Percentiles rank a stretch among this genome's conserved stretches.
Conservation (phyloP, 352 stramenopile species). For the Globisporangium carolinianum region DNA sequence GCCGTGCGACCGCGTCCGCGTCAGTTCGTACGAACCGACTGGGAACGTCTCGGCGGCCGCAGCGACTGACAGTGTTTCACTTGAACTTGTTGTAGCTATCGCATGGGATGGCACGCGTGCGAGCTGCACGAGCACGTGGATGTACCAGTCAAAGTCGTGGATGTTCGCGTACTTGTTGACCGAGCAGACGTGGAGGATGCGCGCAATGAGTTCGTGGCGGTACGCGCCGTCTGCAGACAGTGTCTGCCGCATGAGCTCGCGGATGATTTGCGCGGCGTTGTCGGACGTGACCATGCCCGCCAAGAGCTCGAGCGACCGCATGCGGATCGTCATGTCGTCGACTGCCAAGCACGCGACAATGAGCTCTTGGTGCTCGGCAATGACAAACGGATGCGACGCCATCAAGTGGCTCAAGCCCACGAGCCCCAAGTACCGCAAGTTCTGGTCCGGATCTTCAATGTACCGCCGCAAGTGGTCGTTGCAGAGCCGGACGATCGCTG, state of each 20-base stretch:
- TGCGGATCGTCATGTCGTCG: constrained; percentile 98
- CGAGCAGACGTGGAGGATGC: constrained; percentile 96
- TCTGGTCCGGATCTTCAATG: constrained; percentile 98
- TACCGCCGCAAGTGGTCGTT: constrained; percentile 94
- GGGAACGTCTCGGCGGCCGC: constrained; percentile 12
- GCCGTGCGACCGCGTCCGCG: constrained; percentile 41
- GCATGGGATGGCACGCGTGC: constrained; percentile 82
- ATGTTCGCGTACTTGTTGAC: constrained; percentile 98
- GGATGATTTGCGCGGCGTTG: constrained; percentile 95
- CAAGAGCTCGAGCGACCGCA: constrained; percentile 94
- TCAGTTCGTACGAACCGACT: constrained; percentile 20
- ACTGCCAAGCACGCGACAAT: constrained; percentile 96
- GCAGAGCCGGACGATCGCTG: constrained; percentile 92
- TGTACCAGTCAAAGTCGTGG: constrained; percentile 98
- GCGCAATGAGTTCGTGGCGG: constrained; percentile 93
- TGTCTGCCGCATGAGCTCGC: constrained; percentile 95
- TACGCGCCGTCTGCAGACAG: constrained; percentile 91
- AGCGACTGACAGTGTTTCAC: constrained; percentile 1
- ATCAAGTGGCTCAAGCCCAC: constrained; percentile 97
- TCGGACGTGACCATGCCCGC: constrained; percentile 93
- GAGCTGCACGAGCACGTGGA: constrained; percentile 95
- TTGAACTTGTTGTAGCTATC: no score
- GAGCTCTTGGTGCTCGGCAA: constrained; percentile 92
- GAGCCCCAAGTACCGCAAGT: constrained; percentile 98
- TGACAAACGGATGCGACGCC: constrained; percentile 92